Base-by-base conservation (phyloP, 164 flowering plant species). In the Magnolia changhungtana region DNA sequence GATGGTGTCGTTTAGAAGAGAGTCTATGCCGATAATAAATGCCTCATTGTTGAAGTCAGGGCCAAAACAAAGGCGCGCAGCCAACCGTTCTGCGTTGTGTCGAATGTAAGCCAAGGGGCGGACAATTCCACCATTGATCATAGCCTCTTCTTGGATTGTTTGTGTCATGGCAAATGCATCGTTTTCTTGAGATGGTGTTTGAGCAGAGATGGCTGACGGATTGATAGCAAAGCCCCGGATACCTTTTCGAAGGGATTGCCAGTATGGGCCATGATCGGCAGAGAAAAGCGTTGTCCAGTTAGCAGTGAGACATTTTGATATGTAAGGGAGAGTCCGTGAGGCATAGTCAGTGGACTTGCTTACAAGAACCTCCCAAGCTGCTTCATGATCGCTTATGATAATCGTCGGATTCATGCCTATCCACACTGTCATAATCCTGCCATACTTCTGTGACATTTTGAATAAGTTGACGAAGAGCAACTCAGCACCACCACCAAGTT, bases 311-410 rank as follows among this genome's bases (percentile, higher is more conserved):
- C 3, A 9, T 37, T 31, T 18, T 1, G n/a, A 2, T 10, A 10
- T 49, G 14, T 7, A 20, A 2, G 76, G 58, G 27, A 74, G 14
- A 5, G 7, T 37, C 1, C 76, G 76, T 6, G 52, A n/a, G 1
- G 76, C 76, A 23, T 63, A 74, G 9, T 74, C 69, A 11, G 52
- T 3, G n/a, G 76, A 63, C 19, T 64, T 74, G 76, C 3, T 37
- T 14, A 74, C 76, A 2, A 74, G 76, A 20, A 74, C 76, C 69
- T 74, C 76, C 76, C 76, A 74, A 18, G 76, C 76, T 14, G 45
- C 69, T 18, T 74, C 58, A 27, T 63, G 49, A 49, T 74, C 69
- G 69, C 69, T 63, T 9, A 74, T 58, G 8, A 74, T 52, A 45
- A 74, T 74, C 31, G 58, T 45, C 14, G 76, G 76, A 5, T 49